Base-by-base conservation (phyloP, 31 red algal genomes). In the Porphyra umbilicalis region DNA sequence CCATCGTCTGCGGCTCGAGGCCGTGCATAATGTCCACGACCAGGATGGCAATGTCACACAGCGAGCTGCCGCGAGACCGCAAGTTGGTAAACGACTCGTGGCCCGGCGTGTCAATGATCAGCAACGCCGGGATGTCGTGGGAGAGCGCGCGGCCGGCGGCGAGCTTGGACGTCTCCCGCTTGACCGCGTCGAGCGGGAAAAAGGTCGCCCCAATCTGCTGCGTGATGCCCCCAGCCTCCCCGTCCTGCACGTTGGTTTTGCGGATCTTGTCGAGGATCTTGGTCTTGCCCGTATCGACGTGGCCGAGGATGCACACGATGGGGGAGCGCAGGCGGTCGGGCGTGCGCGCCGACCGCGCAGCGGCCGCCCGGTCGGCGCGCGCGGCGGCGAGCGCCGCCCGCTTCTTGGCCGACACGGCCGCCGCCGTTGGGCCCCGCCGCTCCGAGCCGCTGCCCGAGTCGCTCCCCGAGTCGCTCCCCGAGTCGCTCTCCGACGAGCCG, bases 21-120 rank as follows among this genome's bases (percentile, higher is more conserved):
- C 98, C 98, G 79, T 99, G 98, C 94, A 97, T 97, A 84, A 99
- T 97, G 79, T 99, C 98, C 25, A 99, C 84, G 8, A 99, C 98
- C 36, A 99, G 88, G 80, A 99, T 99, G 15, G 98, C 98, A 86
- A 99, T 94, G 80, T 99, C 98, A 85, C 98, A 99, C n/a, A 99
- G 88, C 15, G 94, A 96, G 36, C 94, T 97, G 33, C 94, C 98
- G 35, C 98, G 91, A 18, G 98, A 97, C 36, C 98, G 94, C 57
- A 99, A 79, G 80, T 99, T 99, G 35, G 98, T 99, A 83, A 99
- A 99, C 25, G 92, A 95, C 79, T 99, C 98, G 79, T 99, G 98
- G 20, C 98, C 98, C 75, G 98, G 98, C 35, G 98, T 99, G 82
- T 97, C 98, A 83, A 99, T 99, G 74, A 99, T 94, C 35, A 99